A percentile compares a stretch with the other conserved stretches of the same genome.
phyloP scores from a whole-genome alignment of 1,284 basidiomycete species.

The Tremellales sp. region DNA sequence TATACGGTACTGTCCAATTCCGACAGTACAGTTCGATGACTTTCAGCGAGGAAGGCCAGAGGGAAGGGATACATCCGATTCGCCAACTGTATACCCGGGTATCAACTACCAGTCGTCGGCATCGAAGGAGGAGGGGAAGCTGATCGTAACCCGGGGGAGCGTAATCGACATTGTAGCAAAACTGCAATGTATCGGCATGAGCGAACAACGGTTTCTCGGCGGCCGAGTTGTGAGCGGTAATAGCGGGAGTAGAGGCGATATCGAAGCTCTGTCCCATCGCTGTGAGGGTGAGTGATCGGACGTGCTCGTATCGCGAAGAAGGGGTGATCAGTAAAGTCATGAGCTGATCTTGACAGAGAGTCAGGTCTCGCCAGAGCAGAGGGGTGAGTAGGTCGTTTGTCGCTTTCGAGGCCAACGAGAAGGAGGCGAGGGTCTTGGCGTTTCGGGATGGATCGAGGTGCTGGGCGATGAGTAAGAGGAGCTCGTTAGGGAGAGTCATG shows the following conservation, averaged over 20 bases:
- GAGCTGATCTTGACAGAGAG: no score
- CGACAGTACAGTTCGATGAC: neutral
- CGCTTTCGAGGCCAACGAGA: neutral
- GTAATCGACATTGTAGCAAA: neutral
- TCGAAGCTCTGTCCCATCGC: neutral
- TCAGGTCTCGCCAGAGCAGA: no score
- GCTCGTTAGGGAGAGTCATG: conserved; percentile 3
- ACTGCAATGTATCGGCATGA: neutral
- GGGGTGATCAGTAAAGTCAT: no score
- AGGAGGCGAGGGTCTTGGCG: neutral
- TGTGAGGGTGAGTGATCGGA: neutral
- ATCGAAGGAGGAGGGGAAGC: neutral
- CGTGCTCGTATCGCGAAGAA: no score
- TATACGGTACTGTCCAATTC: neutral
- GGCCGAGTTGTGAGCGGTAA: neutral
- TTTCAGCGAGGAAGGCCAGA: neutral
- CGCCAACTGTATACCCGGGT: neutral
- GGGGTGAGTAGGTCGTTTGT: neutral
- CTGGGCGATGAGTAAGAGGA: conserved; percentile 1
- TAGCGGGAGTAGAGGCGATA: neutral
- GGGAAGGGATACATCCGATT: neutral
- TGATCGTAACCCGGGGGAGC: neutral
- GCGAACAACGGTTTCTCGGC: neutral
- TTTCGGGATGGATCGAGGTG: neutral
- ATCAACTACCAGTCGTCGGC: neutral